These are phyloP conservation scores for Bruguiera sexangula DNA, from an alignment of 345 rosid species.

Conservation along the genomic window DNA sequence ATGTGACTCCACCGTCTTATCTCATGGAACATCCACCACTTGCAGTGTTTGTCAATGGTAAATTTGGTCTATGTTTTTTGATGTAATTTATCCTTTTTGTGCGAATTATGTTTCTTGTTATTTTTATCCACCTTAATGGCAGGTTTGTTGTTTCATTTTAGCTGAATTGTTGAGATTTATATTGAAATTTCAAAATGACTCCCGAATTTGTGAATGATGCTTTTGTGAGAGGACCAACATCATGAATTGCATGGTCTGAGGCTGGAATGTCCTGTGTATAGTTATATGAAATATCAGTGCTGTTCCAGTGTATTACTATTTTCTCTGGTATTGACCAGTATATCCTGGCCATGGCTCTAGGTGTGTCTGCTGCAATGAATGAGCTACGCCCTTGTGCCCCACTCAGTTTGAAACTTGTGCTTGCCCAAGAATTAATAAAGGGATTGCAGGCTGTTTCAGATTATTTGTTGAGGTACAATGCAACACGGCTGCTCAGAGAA, in stretches of 20 bases:
- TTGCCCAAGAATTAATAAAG: constrained; percentile 74
- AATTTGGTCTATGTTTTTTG: constrained; percentile 16
- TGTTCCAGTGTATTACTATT: background rate
- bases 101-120: background rate
- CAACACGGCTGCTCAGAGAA: constrained; percentile 87
- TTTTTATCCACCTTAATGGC: background rate
- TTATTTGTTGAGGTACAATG: constrained; percentile 71
- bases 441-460: constrained; percentile 85
- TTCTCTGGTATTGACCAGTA: background rate
- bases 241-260: background rate
- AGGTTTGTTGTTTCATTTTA: background rate
- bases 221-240: background rate
- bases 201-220: background rate
- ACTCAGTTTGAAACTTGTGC: constrained; percentile 63
- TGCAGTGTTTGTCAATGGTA: constrained; percentile 92
- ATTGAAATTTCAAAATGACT: background rate
- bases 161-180: background rate
- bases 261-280: background rate
- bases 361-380: constrained; percentile 90
- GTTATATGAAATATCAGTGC: constrained; percentile 1
- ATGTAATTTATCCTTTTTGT: background rate
- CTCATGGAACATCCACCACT: constrained; percentile 99
- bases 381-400: constrained; percentile 95
- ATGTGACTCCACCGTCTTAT: constrained; percentile 88
- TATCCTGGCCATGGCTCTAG: constrained; percentile 34